phyloP scores from a whole-genome alignment of 164 flowering plant genomes.

The Vitis vinifera region DNA sequence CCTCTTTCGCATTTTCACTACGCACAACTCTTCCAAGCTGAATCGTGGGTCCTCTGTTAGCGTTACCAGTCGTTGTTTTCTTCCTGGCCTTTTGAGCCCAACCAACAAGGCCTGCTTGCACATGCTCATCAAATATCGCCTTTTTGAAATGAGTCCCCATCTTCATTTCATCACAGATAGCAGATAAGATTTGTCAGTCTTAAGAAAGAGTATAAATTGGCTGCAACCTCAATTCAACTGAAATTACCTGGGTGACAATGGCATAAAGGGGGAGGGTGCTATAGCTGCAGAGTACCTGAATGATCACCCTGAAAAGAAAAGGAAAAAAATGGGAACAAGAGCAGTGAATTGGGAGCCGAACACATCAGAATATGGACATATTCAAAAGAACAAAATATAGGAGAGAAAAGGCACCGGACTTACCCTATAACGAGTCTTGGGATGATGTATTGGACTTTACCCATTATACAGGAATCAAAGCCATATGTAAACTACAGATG shows the following conservation, averaged over 20 bases:
- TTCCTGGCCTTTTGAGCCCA: constrained; percentile 58
- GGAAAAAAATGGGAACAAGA: not conserved
- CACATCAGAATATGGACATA: not conserved
- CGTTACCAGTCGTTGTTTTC: constrained; percentile 19
- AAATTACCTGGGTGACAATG: constrained; percentile 82
- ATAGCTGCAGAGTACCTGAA: constrained; percentile 91
- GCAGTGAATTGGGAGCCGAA: not conserved
- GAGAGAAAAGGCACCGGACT: not conserved
- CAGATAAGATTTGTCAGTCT: not conserved
- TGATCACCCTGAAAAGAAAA: constrained; percentile 46
- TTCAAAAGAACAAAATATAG: not conserved
- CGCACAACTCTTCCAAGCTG: constrained; percentile 20
- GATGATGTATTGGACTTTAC: constrained; percentile 57
- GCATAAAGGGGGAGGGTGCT: constrained; percentile 95
- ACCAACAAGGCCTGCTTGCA: constrained; percentile 45
- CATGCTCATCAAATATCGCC: constrained; percentile 63
- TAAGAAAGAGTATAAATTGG: not conserved
- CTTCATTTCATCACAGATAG: constrained; percentile 35
- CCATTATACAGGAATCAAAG: constrained; percentile 89
- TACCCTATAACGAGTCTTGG: constrained; percentile 93
- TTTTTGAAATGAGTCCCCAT: constrained; percentile 83
- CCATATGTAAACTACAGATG: constrained; percentile 63
- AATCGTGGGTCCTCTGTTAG: constrained; percentile 22
- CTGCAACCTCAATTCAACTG: not conserved
- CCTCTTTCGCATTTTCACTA: constrained; percentile 12